Evolutionary conservation across 257 asterid genomes (phyloP).

Genomic region (Solanum raphanifolium): DNA sequence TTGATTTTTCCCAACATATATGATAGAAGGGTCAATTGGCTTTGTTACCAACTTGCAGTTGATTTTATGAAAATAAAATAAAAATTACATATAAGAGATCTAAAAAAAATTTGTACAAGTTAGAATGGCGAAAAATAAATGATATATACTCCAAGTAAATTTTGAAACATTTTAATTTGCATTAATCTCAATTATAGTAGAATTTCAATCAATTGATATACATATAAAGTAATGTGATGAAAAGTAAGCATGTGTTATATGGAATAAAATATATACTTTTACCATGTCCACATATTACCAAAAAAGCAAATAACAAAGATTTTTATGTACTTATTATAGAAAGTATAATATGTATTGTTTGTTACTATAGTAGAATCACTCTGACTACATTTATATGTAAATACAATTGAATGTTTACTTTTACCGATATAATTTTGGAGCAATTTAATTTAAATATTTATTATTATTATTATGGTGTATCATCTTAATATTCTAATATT

Average conservation of each 20-base stretch:
- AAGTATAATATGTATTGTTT: neutral
- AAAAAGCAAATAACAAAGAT: neutral
- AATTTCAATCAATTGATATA: neutral
- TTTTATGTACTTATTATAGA: neutral
- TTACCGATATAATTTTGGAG: neutral
- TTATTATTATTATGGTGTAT: neutral
- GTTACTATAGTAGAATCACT: neutral
- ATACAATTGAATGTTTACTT: neutral
- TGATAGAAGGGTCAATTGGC: neutral
- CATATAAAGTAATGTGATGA: neutral
- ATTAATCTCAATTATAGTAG: neutral
- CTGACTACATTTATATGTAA: neutral
- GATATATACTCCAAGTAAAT: neutral
- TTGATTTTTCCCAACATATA: neutral
- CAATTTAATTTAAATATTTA: neutral
- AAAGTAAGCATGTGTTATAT: neutral
- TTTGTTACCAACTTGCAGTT: neutral
- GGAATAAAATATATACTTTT: neutral
- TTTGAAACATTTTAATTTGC: neutral
- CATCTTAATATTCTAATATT: neutral
- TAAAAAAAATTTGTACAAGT: neutral
- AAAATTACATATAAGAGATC: neutral
- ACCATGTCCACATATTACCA: neutral
- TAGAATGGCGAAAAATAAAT: neutral
- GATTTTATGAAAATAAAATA: neutral